Percentiles rank a stretch among this genome's conserved stretches.
Evolutionary conservation across 345 rosid species (phyloP).

Genomic region (Pistacia atlantica): DNA sequence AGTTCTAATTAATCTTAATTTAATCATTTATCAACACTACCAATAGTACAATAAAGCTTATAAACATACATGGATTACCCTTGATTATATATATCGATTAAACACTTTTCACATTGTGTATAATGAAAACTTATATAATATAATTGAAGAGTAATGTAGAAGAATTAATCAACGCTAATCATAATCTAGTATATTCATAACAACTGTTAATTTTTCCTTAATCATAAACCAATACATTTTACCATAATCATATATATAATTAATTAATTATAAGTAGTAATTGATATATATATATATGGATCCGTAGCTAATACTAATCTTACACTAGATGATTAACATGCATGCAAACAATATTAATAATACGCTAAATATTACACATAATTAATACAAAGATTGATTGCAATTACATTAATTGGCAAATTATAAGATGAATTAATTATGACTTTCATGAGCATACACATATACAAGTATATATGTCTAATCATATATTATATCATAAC

Average conservation of each 20-base stretch:
- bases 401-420: too few relatives aligned
- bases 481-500: too few relatives aligned
- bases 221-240: neutral
- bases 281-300: neutral
- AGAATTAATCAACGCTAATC: conserved; percentile 9
- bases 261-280: too few relatives aligned
- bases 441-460: too few relatives aligned
- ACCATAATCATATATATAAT: too few relatives aligned
- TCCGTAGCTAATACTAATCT: neutral
- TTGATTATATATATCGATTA: neutral
- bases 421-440: too few relatives aligned
- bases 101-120: neutral
- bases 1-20: too few relatives aligned
- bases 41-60: neutral
- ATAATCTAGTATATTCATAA: neutral
- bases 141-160: neutral
- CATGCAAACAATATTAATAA: too few relatives aligned
- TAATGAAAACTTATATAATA: neutral
- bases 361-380: too few relatives aligned
- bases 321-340: neutral
- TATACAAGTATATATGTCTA: too few relatives aligned
- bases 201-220: neutral
- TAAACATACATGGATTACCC: neutral
- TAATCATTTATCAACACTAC: neutral
- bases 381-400: too few relatives aligned